These are phyloP conservation scores for Akanthomyces uredinophilus DNA, from an alignment of 2,329 filamentous ascomycete species.

Conservation along the genomic window DNA sequence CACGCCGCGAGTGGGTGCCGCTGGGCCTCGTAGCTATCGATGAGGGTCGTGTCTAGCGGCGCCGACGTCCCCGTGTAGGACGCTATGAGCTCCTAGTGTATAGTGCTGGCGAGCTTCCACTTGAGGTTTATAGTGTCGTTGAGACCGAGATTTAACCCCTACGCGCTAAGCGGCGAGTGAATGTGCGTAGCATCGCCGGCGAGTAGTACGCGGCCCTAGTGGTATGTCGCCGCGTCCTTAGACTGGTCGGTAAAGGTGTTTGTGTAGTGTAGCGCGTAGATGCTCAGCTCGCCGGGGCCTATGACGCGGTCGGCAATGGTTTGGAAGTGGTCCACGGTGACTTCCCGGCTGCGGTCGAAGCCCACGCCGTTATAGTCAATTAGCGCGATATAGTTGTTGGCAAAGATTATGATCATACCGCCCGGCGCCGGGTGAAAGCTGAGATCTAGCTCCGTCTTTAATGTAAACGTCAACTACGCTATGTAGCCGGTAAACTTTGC, in stretches of 20 bases:
- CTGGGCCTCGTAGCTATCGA: conserved; percentile 45
- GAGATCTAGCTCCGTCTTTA: conserved; percentile 22
- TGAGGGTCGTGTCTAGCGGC: conserved; percentile 22
- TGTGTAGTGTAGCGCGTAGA: conserved; percentile 23
- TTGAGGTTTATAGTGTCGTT: conserved; percentile 45
- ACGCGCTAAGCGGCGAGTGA: conserved; percentile 42
- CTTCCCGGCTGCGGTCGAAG: conserved; percentile 18
- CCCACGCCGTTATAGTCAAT: conserved; percentile 21
- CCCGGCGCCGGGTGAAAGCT: conserved; percentile 22
- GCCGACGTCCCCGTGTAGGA: background rate
- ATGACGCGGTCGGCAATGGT: conserved; percentile 20
- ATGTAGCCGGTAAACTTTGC: conserved; percentile 32
- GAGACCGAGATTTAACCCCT: conserved; percentile 48
- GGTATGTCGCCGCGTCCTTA: conserved; percentile 29
- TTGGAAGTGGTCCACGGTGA: conserved; percentile 21
- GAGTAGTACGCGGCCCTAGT: conserved; percentile 39
- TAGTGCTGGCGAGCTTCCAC: conserved; percentile 42
- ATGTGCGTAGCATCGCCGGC: conserved; percentile 48
- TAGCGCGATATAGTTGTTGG: conserved; percentile 18
- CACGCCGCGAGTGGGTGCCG: conserved; percentile 37
- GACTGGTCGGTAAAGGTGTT: conserved; percentile 23
- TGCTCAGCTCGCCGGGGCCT: conserved; percentile 20
- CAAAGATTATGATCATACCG: conserved; percentile 25
- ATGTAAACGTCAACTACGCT: conserved; percentile 28
- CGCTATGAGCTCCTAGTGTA: conserved; percentile 18